Percentiles rank a stretch among this genome's conserved stretches.
Conservation (phyloP, 208 protist species). For the Acanthamoeba comandoni region DNA sequence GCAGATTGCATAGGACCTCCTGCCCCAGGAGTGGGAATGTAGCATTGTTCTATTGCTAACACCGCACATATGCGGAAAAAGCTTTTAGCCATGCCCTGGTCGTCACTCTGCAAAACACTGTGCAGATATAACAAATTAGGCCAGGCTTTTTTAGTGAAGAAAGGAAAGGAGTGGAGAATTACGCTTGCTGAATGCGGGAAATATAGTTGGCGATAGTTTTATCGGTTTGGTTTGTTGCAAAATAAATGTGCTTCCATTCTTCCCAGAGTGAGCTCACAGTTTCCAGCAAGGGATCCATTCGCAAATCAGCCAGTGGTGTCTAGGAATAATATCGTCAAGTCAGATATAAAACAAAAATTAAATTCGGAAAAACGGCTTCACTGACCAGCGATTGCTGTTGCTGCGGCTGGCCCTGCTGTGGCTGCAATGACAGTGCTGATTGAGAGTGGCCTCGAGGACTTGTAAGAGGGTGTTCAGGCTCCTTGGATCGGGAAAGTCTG, state of each 20-base stretch:
- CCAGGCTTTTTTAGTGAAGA: background rate
- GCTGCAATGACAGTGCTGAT: too few species aligned
- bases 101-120: constrained; percentile 90
- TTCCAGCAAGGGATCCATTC: constrained; percentile 53
- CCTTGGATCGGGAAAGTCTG: constrained; percentile 53
- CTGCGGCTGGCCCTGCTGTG: constrained; percentile 35
- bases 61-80: constrained; percentile 92
- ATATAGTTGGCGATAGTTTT: constrained; percentile 60
- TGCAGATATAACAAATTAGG: background rate
- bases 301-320: too few species aligned
- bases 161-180: background rate
- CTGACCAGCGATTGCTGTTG: constrained; percentile 85
- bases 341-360: too few species aligned
- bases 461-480: background rate
- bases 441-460: background rate
- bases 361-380: too few species aligned
- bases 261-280: constrained; percentile 66
- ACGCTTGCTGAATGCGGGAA: constrained; percentile 62
- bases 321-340: too few species aligned
- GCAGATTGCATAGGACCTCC: too few species aligned
- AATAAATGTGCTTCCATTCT: constrained; percentile 71
- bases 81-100: constrained; percentile 81
- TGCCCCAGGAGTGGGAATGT: constrained; percentile 51
- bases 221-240: constrained; percentile 62
- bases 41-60: constrained; percentile 93